A percentile compares a stretch with the other conserved stretches of the same genome.
phyloP scores from a whole-genome alignment of 306 rosid genomes.

The Arachis hypogaea region DNA sequence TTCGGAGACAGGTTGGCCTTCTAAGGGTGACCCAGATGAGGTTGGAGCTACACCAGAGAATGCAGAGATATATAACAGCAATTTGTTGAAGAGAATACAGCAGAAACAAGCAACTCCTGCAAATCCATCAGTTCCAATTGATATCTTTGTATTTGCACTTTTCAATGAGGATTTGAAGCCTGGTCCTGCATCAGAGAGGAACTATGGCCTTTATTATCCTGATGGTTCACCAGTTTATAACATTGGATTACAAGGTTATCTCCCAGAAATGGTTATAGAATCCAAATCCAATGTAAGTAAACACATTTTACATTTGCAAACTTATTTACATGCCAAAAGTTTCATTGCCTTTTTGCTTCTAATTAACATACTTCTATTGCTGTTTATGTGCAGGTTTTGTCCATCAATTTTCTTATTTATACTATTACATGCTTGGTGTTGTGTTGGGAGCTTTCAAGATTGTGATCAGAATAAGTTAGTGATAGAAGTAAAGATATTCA shows the following conservation, averaged over 20 bases:
- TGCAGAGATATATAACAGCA: conserved; percentile 74
- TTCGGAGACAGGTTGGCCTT: conserved; percentile 98
- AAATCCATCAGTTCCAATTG: conserved; percentile 71
- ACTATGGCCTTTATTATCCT: conserved; percentile 86
- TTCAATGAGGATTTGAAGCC: conserved; percentile 84
- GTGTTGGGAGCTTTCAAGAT: conserved; percentile 44
- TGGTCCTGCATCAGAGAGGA: conserved; percentile 85
- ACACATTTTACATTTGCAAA: neutral
- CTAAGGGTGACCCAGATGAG: conserved; percentile 76
- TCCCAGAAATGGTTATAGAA: conserved; percentile 55
- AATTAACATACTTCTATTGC: neutral
- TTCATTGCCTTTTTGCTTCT: conserved; percentile 13
- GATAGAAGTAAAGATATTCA: conserved; percentile 34
- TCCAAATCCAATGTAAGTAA: conserved; percentile 60
- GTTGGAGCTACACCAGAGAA: conserved; percentile 75
- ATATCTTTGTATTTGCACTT: conserved; percentile 83
- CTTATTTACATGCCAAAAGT: neutral
- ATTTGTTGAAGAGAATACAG: conserved; percentile 62
- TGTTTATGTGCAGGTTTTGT: conserved; percentile 55
- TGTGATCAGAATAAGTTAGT: conserved; percentile 24
- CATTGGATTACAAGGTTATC: conserved; percentile 67
- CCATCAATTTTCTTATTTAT: conserved; percentile 49
- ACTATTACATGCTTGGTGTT: conserved; percentile 37
- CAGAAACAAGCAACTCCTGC: conserved; percentile 81
- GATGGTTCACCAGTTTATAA: conserved; percentile 76